Conservation (phyloP, 805 yeast species). For the Nakazawaea siamensis region DNA sequence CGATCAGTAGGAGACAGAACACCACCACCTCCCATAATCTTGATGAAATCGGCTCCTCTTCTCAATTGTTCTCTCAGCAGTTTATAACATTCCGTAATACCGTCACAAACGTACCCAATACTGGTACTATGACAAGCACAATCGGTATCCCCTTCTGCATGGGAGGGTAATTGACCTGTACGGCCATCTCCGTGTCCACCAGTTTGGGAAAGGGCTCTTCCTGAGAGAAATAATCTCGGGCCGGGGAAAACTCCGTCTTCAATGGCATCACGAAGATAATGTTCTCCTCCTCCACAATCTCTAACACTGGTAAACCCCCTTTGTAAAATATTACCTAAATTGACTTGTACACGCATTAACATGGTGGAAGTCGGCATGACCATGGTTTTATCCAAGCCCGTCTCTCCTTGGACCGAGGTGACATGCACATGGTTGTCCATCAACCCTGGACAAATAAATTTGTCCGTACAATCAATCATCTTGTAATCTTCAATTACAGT, state of each 20-base stretch:
- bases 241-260: constrained; percentile 19
- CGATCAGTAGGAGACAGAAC: constrained; percentile 22
- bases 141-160: constrained; percentile 13
- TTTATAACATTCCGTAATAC: constrained; percentile 18
- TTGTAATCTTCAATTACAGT: constrained; percentile 1
- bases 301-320: constrained; percentile 20
- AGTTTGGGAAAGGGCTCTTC: constrained; percentile 20
- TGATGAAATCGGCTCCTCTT: constrained; percentile 19
- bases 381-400: constrained; percentile 14
- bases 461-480: constrained; percentile 18
- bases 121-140: constrained; percentile 18
- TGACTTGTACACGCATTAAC: constrained; percentile 16
- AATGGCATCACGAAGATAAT: constrained; percentile 17
- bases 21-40: constrained; percentile 23
- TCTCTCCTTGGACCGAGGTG: constrained; percentile 18
- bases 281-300: constrained; percentile 20
- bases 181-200: constrained; percentile 23
- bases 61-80: constrained; percentile 20
- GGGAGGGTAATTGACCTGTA: constrained; percentile 16
- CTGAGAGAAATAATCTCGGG: constrained; percentile 18
- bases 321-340: constrained; percentile 15
- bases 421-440: constrained; percentile 21
- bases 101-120: constrained; percentile 20
- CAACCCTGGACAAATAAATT: constrained; percentile 19
- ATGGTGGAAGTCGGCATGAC: constrained; percentile 15